Evolutionary conservation across 2,329 filamentous ascomycete genomes (phyloP), one percentile per base, ranked within the genome.

Genomic region (Xylariales sp.): DNA sequence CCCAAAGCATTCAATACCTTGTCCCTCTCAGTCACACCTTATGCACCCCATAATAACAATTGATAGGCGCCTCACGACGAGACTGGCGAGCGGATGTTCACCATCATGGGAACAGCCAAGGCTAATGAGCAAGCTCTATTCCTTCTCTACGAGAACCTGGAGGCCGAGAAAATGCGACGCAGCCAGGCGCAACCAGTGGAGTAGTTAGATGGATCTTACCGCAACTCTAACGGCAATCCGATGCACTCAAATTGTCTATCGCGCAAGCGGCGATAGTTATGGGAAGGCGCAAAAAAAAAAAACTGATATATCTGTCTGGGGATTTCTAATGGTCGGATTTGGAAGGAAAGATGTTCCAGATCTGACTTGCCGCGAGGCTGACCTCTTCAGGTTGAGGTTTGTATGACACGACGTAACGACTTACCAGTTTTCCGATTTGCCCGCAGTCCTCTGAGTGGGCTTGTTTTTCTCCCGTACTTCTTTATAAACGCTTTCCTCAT

Each of bases 31-130:
- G n/a, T n/a, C n/a, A n/a, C n/a, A n/a, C n/a, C n/a, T n/a, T n/a
- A n/a, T n/a, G n/a, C n/a, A n/a, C n/a, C n/a, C n/a, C n/a, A n/a
- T n/a, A n/a, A n/a, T n/a, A n/a, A n/a, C n/a, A n/a, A n/a, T n/a
- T n/a, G n/a, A n/a, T n/a, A 82, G 76, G 84, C 90, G 32, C 88
- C 93, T 40, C 93, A 98, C 57, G 93, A 98, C 54, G 93, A 97
- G 52, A 94, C 88, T 43, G 93, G 93, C 50, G 93, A 98, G 76
- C 84, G 93, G 56, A 98, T 98, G 93, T 98, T 98, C 71, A 98
- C 93, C 57, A 98, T 98, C 61, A 96, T 95, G 78, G 93, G 93
- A 51, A 94, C 87, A 44, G 83, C 88, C 43, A 85, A 84, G 67
- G 88, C 89, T 48, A 98, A 98, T 56, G 93, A 98, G 68, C 91